Conservation (phyloP, 306 rosid species). For the Senna tora region DNA sequence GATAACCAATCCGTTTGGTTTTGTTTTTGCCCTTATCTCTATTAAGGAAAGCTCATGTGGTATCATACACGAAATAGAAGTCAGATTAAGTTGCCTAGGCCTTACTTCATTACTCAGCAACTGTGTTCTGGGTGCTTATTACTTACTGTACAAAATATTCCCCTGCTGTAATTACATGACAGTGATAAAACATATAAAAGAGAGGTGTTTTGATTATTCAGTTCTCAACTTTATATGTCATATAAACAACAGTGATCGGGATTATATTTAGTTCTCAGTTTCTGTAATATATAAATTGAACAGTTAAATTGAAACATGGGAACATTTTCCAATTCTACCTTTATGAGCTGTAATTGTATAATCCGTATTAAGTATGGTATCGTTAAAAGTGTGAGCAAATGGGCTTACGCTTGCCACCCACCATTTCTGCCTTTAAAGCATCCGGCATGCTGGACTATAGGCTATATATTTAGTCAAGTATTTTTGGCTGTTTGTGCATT, state of each 20-base stretch:
- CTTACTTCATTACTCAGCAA: slow-evolving; percentile 17
- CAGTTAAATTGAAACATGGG: neutral
- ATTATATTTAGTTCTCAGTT: slow-evolving; percentile 1
- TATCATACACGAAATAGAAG: slow-evolving; percentile 24
- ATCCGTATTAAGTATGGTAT: slow-evolving; percentile 3
- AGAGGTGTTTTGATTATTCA: neutral
- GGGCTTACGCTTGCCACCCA: slow-evolving; percentile 13
- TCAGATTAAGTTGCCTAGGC: slow-evolving; percentile 6
- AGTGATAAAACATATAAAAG: neutral
- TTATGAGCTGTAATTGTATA: slow-evolving; percentile 24
- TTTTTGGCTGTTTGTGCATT: slow-evolving; percentile 35
- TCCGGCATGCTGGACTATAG: slow-evolving; percentile 26
- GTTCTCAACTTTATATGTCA: slow-evolving; percentile 8
- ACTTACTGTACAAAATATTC: slow-evolving; percentile 35
- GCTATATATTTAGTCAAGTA: slow-evolving; percentile 22
- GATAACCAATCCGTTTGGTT: slow-evolving; percentile 25
- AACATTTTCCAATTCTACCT: neutral
- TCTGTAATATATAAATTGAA: neutral
- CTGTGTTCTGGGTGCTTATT: slow-evolving; percentile 16
- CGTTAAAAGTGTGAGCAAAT: slow-evolving; percentile 33
- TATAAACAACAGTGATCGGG: neutral
- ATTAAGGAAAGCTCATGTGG: slow-evolving; percentile 35
- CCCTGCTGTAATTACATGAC: slow-evolving; percentile 23
- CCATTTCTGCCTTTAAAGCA: slow-evolving; percentile 36
- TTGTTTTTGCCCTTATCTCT: neutral